Percentiles rank a stretch among this genome's conserved stretches.
Evolutionary conservation across 495 filamentous ascomycete genomes (phyloP).

Genomic region (Cladorrhinum samala): DNA sequence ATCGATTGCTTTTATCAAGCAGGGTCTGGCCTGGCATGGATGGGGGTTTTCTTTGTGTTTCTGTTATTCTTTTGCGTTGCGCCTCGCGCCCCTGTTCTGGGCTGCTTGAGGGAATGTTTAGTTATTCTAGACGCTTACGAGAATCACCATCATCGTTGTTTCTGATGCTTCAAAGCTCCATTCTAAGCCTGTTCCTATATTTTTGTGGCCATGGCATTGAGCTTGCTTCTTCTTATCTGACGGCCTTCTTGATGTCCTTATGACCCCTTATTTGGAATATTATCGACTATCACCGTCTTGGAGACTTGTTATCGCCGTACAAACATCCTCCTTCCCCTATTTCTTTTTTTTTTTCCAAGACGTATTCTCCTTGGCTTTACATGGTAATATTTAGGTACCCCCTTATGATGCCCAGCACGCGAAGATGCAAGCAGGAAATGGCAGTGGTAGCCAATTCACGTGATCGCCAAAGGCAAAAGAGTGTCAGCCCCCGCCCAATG

Average conservation of each 20-base stretch:
- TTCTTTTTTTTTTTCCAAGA: no score
- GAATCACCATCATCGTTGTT: not conserved
- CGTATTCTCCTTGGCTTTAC: not conserved
- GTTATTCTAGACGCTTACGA: slow-evolving; percentile 3
- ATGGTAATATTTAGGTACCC: not conserved
- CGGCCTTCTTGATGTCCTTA: no score
- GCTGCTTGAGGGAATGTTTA: not conserved
- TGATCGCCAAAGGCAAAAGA: not conserved
- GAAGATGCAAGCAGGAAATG: not conserved
- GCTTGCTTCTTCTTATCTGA: no score
- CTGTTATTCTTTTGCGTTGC: not conserved
- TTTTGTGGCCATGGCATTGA: not conserved
- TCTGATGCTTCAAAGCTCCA: not conserved
- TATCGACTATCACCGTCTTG: no score
- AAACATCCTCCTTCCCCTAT: no score
- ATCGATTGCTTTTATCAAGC: not conserved
- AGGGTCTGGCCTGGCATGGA: not conserved
- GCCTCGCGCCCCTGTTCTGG: not conserved
- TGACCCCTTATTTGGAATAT: no score
- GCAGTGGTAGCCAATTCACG: slow-evolving; percentile 8
- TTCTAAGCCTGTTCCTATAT: no score
- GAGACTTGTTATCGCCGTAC: no score
- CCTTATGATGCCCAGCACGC: not conserved
- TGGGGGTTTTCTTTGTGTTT: not conserved
- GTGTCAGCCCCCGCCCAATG: slow-evolving; percentile 6